phyloP scores from a whole-genome alignment of 208 protist species.

The Acanthamoeba polyphaga region DNA sequence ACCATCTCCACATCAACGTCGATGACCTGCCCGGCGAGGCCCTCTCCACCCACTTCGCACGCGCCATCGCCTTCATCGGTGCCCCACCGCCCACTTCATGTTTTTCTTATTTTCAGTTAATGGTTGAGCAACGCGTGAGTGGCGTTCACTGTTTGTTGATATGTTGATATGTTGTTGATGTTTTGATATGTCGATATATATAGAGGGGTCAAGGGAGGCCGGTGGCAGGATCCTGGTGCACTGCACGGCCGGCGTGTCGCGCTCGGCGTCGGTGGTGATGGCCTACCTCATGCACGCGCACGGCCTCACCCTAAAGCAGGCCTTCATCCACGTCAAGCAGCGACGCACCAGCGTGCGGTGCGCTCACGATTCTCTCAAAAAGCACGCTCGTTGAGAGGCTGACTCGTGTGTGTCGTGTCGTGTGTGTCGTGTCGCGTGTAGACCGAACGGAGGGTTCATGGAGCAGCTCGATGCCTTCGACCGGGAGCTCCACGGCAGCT shows the following conservation, averaged over 20 bases:
- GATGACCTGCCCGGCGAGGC: conserved; percentile 58
- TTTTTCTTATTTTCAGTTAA: too few relatives aligned
- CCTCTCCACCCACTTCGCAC: conserved; percentile 72
- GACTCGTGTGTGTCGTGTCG: neutral
- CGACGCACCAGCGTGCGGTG: neutral
- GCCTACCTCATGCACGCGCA: conserved; percentile 83
- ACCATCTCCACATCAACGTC: conserved; percentile 75
- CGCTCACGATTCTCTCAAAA: neutral
- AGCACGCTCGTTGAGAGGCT: neutral
- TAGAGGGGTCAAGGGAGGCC: neutral
- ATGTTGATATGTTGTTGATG: too few relatives aligned
- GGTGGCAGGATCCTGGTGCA: conserved; percentile 81
- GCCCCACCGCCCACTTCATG: neutral
- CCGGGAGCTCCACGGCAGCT: neutral
- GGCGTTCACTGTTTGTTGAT: neutral
- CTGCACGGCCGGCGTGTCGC: conserved; percentile 80
- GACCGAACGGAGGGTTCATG: conserved; percentile 28
- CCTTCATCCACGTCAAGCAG: conserved; percentile 61
- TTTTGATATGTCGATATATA: too few relatives aligned
- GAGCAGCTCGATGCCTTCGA: conserved; percentile 10
- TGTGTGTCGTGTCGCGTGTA: neutral
- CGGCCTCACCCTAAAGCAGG: conserved; percentile 37
- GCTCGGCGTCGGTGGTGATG: conserved; percentile 77
- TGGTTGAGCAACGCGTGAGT: too few relatives aligned
- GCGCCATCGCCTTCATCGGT: conserved; percentile 69